Base-by-base conservation (phyloP, 768 basidiomycete genomes). In the Nidularia sp. region DNA sequence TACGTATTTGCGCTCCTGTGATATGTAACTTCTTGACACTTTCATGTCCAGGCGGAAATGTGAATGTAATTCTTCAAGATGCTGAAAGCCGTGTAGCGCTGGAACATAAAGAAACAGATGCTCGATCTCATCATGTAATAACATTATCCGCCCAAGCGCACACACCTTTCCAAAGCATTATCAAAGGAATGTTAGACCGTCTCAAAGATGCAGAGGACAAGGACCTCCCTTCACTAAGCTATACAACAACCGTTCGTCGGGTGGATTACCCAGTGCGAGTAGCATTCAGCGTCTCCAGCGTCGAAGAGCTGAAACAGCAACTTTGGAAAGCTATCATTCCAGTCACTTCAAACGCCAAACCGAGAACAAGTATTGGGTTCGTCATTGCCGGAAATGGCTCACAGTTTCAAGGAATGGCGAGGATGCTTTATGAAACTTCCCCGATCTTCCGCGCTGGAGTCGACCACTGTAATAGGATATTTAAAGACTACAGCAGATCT, bases 381-480 rank as follows among this genome's bases (percentile, higher is more conserved):
- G 82, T 88, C 3, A 89, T 88, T 63, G 84, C 87, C 13, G 89
- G 88, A 6, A 85, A 89, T 60, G 88, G 87, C 36, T 71, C 78
- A 33, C 86, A 88, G 55, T 84, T 85, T 66, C 60, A 71, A 13
- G 78, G 81, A 5, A 88, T 89, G 86, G 87, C 84, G 0, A 53
- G 66, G 32, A 62, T 65, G 0, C 73, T 90, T 12, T 90, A 90
- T 52, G 60, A 59, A 36, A 72, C 72, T 1, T 75, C 72, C 5
- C 55, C 72, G 0, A 47, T 77, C 1, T 88, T 90, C 63, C 72
- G 64, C 47, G 52, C 58, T 5, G 67, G 72, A 45, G 75, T 91
- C 18, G 78, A 88, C 57, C 71, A 78, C 46, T 90, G 87, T 56
- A 72, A 89, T 44, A 55, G 50, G 0, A 72, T 76, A 32, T 74